A percentile compares a stretch with the other conserved stretches of the same genome.
phyloP scores from a whole-genome alignment of 1,284 basidiomycete genomes.

The Agaricales sp. region DNA sequence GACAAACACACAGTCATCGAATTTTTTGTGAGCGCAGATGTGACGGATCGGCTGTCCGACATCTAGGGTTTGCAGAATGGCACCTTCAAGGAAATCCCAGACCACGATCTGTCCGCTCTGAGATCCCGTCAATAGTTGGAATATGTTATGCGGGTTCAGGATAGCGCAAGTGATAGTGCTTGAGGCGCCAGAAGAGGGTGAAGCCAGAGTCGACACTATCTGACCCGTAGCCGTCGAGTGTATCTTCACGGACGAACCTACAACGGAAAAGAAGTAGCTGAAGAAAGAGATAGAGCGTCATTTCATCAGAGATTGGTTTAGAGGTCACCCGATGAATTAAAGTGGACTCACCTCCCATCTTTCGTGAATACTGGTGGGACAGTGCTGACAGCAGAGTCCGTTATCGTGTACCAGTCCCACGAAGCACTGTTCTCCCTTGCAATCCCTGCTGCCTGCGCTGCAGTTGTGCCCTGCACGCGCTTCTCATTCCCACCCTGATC shows the following conservation, averaged over 20 bases:
- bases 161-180: slow-evolving; percentile 66
- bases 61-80: slow-evolving; percentile 66
- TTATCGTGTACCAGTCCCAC: slow-evolving; percentile 68
- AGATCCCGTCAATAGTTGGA: slow-evolving; percentile 85
- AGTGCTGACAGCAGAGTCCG: slow-evolving; percentile 57
- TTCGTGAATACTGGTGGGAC: slow-evolving; percentile 72
- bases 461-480: background rate
- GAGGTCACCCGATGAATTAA: slow-evolving; percentile 3
- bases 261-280: slow-evolving; percentile 84
- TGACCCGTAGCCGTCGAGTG: slow-evolving; percentile 68
- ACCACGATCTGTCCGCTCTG: slow-evolving; percentile 78
- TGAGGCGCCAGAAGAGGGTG: slow-evolving; percentile 36
- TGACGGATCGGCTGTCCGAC: slow-evolving; percentile 65
- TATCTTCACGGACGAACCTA: slow-evolving; percentile 71
- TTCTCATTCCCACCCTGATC: background rate
- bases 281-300: slow-evolving; percentile 10
- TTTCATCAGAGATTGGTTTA: slow-evolving; percentile 7
- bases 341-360: slow-evolving; percentile 66
- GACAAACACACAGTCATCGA: slow-evolving; percentile 63
- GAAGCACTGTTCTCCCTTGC: slow-evolving; percentile 20
- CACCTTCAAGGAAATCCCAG: slow-evolving; percentile 92
- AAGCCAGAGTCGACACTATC: slow-evolving; percentile 71
- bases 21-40: slow-evolving; percentile 58
- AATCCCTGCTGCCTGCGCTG: slow-evolving; percentile 4
- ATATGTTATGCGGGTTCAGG: slow-evolving; percentile 79